These are phyloP conservation scores for Furcasterigmium furcatum DNA, from an alignment of 2,329 filamentous ascomycete genomes.

Conservation along the genomic window DNA sequence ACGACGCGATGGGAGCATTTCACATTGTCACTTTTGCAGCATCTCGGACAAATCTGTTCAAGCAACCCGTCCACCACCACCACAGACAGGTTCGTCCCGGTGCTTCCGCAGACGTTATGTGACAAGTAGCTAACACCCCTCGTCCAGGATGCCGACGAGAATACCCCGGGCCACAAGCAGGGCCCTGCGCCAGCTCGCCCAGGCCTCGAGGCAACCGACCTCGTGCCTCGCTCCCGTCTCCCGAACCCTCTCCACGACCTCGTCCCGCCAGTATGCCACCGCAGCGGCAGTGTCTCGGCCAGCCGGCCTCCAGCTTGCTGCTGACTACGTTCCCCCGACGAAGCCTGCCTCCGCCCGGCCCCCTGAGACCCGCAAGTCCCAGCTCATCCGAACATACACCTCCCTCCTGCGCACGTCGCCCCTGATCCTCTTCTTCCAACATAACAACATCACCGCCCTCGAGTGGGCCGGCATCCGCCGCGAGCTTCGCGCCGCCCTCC, in stretches of 20 bases:
- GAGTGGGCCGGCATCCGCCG: conserved; percentile 51
- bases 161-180: conserved; percentile 11
- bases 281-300: conserved; percentile 18
- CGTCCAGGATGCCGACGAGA: conserved; percentile 10
- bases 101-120: background rate
- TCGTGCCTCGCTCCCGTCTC: conserved; percentile 7
- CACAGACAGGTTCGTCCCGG: conserved; percentile 5
- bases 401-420: conserved; percentile 83
- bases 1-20: conserved; percentile 9
- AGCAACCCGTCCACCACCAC: conserved; percentile 5
- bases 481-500: conserved; percentile 40
- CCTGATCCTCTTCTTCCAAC: conserved; percentile 77
- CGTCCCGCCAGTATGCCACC: conserved; percentile 17
- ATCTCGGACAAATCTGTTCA: conserved; percentile 2
- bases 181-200: conserved; percentile 11
- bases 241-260: conserved; percentile 20
- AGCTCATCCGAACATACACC: conserved; percentile 82
- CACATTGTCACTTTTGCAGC: conserved; percentile 9
- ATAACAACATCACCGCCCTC: conserved; percentile 66
- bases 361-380: conserved; percentile 84
- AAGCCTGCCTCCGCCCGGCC: conserved; percentile 88
- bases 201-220: conserved; percentile 7
- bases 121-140: background rate
- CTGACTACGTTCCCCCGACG: conserved; percentile 56
- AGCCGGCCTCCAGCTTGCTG: conserved; percentile 30